Conservation (phyloP, 2,329 filamentous ascomycete species). For the Zymoseptoria ardabiliae region DNA sequence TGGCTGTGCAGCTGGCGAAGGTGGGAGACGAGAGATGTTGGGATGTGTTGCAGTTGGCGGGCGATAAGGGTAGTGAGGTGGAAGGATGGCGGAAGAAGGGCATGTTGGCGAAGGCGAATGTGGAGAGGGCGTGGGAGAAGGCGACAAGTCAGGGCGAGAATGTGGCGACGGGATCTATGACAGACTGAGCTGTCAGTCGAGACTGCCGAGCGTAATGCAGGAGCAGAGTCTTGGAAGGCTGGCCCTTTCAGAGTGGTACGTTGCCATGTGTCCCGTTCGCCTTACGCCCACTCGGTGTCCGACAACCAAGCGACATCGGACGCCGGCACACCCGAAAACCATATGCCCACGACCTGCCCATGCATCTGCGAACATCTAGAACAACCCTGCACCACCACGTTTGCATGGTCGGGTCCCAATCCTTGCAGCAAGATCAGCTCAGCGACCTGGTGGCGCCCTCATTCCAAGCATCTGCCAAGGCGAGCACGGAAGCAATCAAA, state of each 20-base stretch:
- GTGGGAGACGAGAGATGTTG: conserved; percentile 27
- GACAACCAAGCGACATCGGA: not conserved
- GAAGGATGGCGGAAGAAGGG: conserved; percentile 25
- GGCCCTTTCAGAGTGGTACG: not conserved
- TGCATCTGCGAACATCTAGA: not conserved
- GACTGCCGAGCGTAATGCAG: not conserved
- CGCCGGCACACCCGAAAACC: too few species aligned
- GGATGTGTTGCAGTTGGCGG: conserved; percentile 28
- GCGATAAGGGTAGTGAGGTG: conserved; percentile 20
- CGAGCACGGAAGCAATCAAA: not conserved
- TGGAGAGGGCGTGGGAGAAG: conserved; percentile 20
- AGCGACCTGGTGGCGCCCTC: not conserved
- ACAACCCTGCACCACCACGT: not conserved
- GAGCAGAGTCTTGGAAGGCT: not conserved
- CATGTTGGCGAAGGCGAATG: conserved; percentile 18
- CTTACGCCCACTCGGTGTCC: not conserved
- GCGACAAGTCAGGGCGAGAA: not conserved
- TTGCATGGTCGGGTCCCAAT: not conserved
- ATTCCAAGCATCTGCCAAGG: not conserved
- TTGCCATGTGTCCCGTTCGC: not conserved
- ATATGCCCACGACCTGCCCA: not conserved
- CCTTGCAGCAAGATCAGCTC: not conserved
- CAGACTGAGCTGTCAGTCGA: not conserved
- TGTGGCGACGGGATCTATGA: too few species aligned
- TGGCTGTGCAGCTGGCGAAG: conserved; percentile 22